Conservation (phyloP, 768 basidiomycete genomes). For the Tulasnella sp. region DNA sequence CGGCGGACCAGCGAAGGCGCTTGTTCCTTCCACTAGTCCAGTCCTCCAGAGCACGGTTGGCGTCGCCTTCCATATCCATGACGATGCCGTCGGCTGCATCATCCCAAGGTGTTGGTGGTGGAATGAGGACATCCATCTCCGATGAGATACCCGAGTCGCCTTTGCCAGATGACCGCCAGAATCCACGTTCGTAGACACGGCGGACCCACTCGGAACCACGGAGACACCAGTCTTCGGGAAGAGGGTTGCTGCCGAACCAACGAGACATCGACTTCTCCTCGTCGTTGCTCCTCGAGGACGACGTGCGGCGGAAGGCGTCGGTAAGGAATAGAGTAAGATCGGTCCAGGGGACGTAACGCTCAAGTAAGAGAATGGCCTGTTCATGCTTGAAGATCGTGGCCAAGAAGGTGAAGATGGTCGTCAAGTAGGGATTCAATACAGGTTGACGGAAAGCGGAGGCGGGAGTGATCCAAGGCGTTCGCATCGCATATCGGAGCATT, state of each 20-base stretch:
- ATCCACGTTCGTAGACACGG: slow-evolving; percentile 83
- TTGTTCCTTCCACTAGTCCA: slow-evolving; percentile 56
- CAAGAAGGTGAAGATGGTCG: slow-evolving; percentile 79
- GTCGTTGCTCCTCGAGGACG: slow-evolving; percentile 1
- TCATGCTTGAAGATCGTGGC: slow-evolving; percentile 58
- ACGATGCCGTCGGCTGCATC: slow-evolving; percentile 55
- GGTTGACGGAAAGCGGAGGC: slow-evolving; percentile 41
- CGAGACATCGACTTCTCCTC: slow-evolving; percentile 27
- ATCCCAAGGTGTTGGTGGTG: slow-evolving; percentile 22
- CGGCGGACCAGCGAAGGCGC: slow-evolving; percentile 55
- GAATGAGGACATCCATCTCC: slow-evolving; percentile 72
- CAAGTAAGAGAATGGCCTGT: slow-evolving; percentile 47
- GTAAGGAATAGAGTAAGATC: slow-evolving; percentile 55
- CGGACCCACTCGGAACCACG: slow-evolving; percentile 96
- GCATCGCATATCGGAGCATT: slow-evolving; percentile 61
- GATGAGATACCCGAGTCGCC: slow-evolving; percentile 20
- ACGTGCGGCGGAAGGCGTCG: slow-evolving; percentile 20
- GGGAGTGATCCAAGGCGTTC: slow-evolving; percentile 45
- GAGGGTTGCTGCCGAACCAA: slow-evolving; percentile 56
- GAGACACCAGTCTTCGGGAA: slow-evolving; percentile 91
- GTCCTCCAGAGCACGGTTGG: slow-evolving; percentile 25
- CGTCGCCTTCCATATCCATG: slow-evolving; percentile 41
- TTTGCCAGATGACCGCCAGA: slow-evolving; percentile 54
- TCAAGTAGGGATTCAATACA: slow-evolving; percentile 74
- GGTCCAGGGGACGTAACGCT: slow-evolving; percentile 76